A percentile compares a stretch with the other conserved stretches of the same genome.
phyloP scores from a whole-genome alignment of 106 monocot genomes.

The Allium fistulosum region DNA sequence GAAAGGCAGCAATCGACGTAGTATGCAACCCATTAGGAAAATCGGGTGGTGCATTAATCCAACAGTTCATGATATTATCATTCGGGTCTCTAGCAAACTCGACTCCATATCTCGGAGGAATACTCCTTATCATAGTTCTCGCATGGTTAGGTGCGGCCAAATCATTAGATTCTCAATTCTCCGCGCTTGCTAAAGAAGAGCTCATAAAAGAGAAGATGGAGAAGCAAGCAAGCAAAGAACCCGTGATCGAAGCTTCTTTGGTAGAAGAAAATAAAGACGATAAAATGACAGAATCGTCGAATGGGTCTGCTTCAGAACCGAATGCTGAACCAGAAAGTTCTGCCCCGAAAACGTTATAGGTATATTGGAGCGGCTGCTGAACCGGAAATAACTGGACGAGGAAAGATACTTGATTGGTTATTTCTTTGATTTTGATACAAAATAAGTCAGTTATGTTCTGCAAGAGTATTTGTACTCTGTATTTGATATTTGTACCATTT shows the following conservation, averaged over 20 bases:
- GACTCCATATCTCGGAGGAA: slow-evolving; percentile 96
- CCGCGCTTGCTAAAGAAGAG: slow-evolving; percentile 84
- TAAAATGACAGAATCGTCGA: slow-evolving; percentile 11
- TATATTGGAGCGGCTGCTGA: background rate
- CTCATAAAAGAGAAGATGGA: slow-evolving; percentile 42
- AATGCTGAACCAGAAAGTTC: slow-evolving; percentile 12
- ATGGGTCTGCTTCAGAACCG: slow-evolving; percentile 23
- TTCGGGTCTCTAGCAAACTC: slow-evolving; percentile 96
- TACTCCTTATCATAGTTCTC: slow-evolving; percentile 83
- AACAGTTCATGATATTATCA: slow-evolving; percentile 95
- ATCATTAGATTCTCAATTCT: slow-evolving; percentile 91
- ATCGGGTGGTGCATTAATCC: slow-evolving; percentile 93
- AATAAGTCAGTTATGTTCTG: no score
- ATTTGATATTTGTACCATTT: no score
- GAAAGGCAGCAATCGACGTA: slow-evolving; percentile 96
- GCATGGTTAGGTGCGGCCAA: slow-evolving; percentile 84
- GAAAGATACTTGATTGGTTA: slow-evolving; percentile 4
- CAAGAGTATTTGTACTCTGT: no score
- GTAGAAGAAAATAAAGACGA: background rate
- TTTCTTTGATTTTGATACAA: slow-evolving; percentile 12
- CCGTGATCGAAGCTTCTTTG: slow-evolving; percentile 12
- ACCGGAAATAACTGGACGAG: slow-evolving; percentile 3
- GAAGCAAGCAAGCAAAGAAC: slow-evolving; percentile 26
- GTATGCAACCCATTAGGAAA: slow-evolving; percentile 99
- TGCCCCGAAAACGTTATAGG: slow-evolving; percentile 4